A percentile compares a stretch with the other conserved stretches of the same genome.
Conservation (phyloP, 2,329 filamentous ascomycete species). For the Calonectria hawksworthii region DNA sequence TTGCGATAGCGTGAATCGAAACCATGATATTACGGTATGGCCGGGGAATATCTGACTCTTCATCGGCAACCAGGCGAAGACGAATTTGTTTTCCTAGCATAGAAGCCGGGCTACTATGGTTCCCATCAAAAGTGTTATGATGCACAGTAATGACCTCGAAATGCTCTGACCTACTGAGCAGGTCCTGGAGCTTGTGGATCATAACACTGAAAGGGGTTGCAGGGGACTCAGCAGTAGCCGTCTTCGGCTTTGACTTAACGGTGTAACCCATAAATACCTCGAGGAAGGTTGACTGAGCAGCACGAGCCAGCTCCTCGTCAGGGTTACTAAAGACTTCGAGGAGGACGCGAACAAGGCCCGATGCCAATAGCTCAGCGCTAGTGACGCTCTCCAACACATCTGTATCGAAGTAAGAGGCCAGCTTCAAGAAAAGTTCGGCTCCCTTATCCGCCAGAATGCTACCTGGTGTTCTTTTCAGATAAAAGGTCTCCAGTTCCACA, state of each 20-base stretch:
- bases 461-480: constrained; percentile 67
- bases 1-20: constrained; percentile 97
- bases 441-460: constrained; percentile 66
- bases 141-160: constrained; percentile 98
- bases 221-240: constrained; percentile 76
- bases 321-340: constrained; percentile 85
- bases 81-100: constrained; percentile 98
- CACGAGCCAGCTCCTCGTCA: constrained; percentile 70
- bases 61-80: constrained; percentile 89
- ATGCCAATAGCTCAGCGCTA: constrained; percentile 92
- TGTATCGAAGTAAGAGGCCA: constrained; percentile 89
- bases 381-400: constrained; percentile 94
- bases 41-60: constrained; percentile 89
- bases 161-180: constrained; percentile 96
- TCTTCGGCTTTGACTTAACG: constrained; percentile 75
- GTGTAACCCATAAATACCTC: constrained; percentile 90
- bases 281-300: constrained; percentile 86
- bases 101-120: constrained; percentile 89
- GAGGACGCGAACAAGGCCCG: constrained; percentile 87
- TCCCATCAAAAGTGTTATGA: constrained; percentile 91
- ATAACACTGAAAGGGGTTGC: constrained; percentile 90
- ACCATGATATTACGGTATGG: constrained; percentile 97
- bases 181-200: constrained; percentile 93
- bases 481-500: constrained; percentile 78
- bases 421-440: constrained; percentile 76